Base-by-base conservation (phyloP, 192 early-diverging fungal species). In the Gaertneriomyces sp. region DNA sequence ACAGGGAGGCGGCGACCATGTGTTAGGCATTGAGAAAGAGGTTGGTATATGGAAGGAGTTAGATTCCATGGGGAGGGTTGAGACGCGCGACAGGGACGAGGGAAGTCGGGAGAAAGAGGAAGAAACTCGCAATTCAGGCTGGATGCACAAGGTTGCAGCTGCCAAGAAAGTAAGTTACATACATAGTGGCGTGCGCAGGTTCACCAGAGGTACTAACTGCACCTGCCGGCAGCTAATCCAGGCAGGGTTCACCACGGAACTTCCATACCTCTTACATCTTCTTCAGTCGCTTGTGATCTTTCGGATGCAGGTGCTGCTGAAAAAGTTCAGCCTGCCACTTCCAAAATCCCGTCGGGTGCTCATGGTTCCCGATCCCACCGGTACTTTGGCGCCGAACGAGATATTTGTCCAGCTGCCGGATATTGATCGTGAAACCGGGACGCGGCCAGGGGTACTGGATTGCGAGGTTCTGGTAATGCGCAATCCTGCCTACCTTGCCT, bases 341-440 rank as follows among this genome's bases (percentile, higher is more conserved):
- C 64, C 64, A n/a, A 45, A 59, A 47, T 59, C 55, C 38, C 55
- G 55, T 10, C 64, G 64, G 6, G 7, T 59, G 8, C 64, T 66
- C 56, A 66, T 66, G 55, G 53, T 66, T 8, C 64, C 64, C 0
- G 64, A 66, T 39, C 64, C 64, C 2, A 59, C 56, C 12, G 56
- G 44, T 11, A 58, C 56, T 7, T 45, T 66, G 9, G 41, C 42
- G 17, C 61, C 61, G 7, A n/a, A 43, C 47, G 45, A 62, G 51
- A 38, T 62, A 8, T 62, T 62, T 50, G 12, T 50, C 1, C 61
- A 62, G n/a, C 61, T 62, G n/a, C 12, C 20, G 9, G 45, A 62
- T 17, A 43, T 16, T 9, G 41, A 62, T 39, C 17, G 33, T 1
- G 64, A 66, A 12, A 11, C 12, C 16, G 53, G 56, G n/a, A 42